Evolutionary conservation across 208 protist genomes (phyloP).

Genomic region (Porcisia deanei): DNA sequence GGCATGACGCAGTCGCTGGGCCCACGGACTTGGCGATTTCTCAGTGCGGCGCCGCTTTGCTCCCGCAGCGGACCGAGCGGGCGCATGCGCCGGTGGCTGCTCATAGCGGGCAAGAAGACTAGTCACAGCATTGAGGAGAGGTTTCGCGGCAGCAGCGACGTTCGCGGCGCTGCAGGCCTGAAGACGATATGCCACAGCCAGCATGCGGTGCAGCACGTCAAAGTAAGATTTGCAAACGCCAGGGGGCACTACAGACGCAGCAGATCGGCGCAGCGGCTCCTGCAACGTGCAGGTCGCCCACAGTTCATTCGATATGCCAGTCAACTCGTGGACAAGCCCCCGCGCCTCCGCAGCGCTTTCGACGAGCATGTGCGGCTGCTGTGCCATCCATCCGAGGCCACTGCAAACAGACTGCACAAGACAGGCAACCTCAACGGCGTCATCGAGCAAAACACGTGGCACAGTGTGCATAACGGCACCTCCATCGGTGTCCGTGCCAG

Average conservation of each 20-base stretch:
- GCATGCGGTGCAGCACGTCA: constrained; percentile 15
- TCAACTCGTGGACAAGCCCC: constrained; percentile 46
- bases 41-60: constrained; percentile 49
- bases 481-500: constrained; percentile 4
- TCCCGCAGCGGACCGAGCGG: neutral
- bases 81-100: neutral
- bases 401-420: constrained; percentile 53
- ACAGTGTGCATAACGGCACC: constrained; percentile 1
- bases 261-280: constrained; percentile 30
- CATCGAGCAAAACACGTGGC: constrained; percentile 42
- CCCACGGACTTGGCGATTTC: constrained; percentile 22
- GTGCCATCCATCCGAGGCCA: constrained; percentile 55
- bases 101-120: constrained; percentile 10
- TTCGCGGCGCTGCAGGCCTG: constrained; percentile 9
- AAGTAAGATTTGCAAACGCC: constrained; percentile 5
- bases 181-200: constrained; percentile 19
- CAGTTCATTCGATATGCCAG: constrained; percentile 39
- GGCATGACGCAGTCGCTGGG: constrained; percentile 10
- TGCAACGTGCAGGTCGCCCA: constrained; percentile 56
- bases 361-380: constrained; percentile 44
- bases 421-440: constrained; percentile 48
- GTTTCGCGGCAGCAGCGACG: constrained; percentile 20
- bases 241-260: constrained; percentile 13
- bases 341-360: constrained; percentile 20
- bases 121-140: constrained; percentile 16